Percentiles rank a stretch among this genome's conserved stretches.
These are phyloP conservation scores for Paxillus ammoniavirescens DNA, from an alignment of 768 basidiomycete genomes.

Conservation along the genomic window DNA sequence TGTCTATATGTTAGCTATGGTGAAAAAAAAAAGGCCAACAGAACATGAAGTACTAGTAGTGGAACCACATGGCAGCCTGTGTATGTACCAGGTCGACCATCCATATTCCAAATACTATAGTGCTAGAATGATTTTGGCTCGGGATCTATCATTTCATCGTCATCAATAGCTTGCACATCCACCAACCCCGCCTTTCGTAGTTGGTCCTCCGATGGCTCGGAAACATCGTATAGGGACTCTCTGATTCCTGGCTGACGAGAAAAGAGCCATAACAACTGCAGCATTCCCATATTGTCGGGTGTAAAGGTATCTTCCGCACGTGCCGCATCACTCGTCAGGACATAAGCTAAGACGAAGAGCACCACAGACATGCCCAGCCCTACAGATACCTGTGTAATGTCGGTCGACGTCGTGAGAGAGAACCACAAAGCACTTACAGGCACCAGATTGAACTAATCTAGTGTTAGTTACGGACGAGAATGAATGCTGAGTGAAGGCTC, in stretches of 20 bases:
- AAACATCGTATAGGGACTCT: background rate
- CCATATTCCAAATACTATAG: no score
- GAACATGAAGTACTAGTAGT: no score
- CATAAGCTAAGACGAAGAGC: background rate
- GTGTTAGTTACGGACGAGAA: background rate
- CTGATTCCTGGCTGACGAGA: background rate
- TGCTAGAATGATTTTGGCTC: no score
- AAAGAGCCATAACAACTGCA: constrained; percentile 7
- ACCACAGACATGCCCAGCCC: background rate
- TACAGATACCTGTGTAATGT: background rate
- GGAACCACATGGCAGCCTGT: no score
- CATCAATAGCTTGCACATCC: background rate
- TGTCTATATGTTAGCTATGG: no score
- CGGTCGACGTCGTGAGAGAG: background rate
- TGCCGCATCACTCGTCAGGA: background rate
- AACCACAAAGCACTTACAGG: background rate
- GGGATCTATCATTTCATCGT: background rate
- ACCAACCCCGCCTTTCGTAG: constrained; percentile 1
- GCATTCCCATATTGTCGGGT: background rate
- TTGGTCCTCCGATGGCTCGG: background rate
- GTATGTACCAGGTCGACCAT: no score
- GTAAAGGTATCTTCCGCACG: background rate
- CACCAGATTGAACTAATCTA: background rate
- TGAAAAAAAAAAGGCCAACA: no score
- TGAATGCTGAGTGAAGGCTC: background rate